phyloP scores from a whole-genome alignment of 768 basidiomycete species.

The Tylopilus felleus region DNA sequence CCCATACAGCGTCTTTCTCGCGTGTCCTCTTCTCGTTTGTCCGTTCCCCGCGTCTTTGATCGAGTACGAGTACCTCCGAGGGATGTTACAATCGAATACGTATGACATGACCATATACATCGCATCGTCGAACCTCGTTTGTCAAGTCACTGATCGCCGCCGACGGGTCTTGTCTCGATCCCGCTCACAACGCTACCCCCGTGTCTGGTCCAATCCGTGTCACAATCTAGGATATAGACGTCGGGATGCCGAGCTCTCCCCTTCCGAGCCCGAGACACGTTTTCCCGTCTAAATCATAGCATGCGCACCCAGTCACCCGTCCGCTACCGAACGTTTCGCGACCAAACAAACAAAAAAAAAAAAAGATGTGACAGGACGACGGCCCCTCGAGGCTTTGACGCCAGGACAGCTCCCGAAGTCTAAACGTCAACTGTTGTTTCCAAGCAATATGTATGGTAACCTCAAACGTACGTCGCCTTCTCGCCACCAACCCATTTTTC shows the following conservation, averaged over 20 bases:
- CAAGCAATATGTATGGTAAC: background rate
- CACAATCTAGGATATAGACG: background rate
- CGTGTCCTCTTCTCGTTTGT: background rate
- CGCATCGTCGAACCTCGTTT: background rate
- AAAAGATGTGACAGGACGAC: background rate
- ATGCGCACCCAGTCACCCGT: slow-evolving; percentile 24
- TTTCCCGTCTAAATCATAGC: slow-evolving; percentile 1
- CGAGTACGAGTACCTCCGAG: slow-evolving; percentile 4
- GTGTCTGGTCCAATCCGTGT: background rate
- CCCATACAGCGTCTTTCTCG: slow-evolving; percentile 1
- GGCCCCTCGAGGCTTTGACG: slow-evolving; percentile 8
- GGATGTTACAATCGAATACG: background rate
- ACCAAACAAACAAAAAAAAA: background rate
- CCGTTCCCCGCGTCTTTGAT: background rate
- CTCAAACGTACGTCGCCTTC: slow-evolving; percentile 10
- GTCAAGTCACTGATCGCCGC: slow-evolving; percentile 5
- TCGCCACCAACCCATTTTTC: background rate
- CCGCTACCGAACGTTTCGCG: slow-evolving; percentile 12
- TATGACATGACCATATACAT: background rate
- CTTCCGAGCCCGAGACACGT: background rate
- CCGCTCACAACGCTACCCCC: background rate
- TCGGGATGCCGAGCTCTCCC: background rate
- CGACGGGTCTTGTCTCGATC: slow-evolving; percentile 7
- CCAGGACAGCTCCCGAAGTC: slow-evolving; percentile 8
- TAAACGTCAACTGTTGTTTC: slow-evolving; percentile 7